Conservation (phyloP, 75 land plant species). For the Adiantum capillusveneris region DNA sequence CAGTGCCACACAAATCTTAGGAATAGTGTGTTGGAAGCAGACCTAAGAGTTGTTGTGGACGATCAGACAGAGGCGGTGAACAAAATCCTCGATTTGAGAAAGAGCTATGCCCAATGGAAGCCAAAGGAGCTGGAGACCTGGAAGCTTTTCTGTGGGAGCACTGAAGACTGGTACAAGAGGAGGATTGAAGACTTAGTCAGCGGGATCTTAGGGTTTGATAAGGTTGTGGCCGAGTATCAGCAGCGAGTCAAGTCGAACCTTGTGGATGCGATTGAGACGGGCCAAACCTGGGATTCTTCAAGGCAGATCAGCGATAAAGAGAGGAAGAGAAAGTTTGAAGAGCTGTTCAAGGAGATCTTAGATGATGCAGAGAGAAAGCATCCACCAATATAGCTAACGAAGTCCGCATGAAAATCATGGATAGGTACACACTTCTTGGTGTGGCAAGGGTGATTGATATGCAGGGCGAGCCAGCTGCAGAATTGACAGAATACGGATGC, state of each 20-base stretch:
- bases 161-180: not conserved
- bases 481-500: too few species aligned
- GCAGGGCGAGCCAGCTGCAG: too few species aligned
- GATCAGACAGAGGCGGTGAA: not conserved
- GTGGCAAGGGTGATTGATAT: too few species aligned
- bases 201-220: not conserved
- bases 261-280: not conserved
- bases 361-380: not conserved
- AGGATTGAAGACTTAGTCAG: not conserved
- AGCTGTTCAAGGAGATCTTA: not conserved
- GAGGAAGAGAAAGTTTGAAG: not conserved
- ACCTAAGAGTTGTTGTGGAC: not conserved
- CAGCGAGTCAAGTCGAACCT: not conserved
- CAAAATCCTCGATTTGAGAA: not conserved
- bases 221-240: not conserved
- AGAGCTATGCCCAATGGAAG: not conserved
- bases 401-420: too few species aligned
- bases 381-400: too few species aligned
- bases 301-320: not conserved
- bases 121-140: not conserved
- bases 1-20: not conserved
- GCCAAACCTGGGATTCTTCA: not conserved
- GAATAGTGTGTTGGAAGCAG: not conserved
- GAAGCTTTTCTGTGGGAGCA: not conserved
- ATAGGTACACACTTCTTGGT: too few species aligned